These are phyloP conservation scores for Yarrowia sp. DNA, from an alignment of 805 yeast species.

Conservation along the genomic window DNA sequence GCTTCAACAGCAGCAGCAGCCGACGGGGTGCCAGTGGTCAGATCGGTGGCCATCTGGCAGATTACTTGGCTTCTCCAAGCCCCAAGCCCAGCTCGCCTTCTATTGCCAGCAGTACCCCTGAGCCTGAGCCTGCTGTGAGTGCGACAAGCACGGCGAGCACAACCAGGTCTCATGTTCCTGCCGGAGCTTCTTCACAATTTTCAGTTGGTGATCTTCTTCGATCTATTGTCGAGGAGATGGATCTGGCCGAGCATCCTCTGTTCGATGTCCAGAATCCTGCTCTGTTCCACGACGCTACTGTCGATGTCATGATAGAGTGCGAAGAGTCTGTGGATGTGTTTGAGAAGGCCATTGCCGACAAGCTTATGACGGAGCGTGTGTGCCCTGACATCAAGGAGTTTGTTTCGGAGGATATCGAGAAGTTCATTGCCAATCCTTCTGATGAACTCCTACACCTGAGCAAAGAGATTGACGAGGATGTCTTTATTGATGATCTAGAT, in stretches of 20 bases:
- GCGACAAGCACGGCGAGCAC: background rate
- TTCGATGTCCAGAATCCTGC: background rate
- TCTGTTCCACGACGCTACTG: background rate
- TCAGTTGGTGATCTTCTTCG: conserved; percentile 11
- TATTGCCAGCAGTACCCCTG: conserved; percentile 1
- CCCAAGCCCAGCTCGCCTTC: conserved; percentile 12
- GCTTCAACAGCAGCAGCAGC: background rate
- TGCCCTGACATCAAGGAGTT: background rate
- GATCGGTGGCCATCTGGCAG: conserved; percentile 13
- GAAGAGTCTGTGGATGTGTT: background rate
- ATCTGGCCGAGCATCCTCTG: background rate
- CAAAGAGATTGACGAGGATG: conserved; percentile 1
- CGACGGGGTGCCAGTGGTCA: conserved; percentile 4
- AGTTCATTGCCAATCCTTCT: conserved; percentile 4
- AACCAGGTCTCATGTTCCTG: background rate
- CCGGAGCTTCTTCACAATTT: background rate
- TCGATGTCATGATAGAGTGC: background rate
- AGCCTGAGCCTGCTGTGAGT: background rate
- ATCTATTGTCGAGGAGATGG: background rate
- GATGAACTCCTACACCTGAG: background rate
- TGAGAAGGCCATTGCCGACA: background rate
- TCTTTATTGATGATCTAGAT: conserved; percentile 1
- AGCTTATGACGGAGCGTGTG: background rate
- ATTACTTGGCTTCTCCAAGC: conserved; percentile 17
- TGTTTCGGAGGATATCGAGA: background rate